Evolutionary conservation across 2,329 filamentous ascomycete species (phyloP).

Genomic region (Orbilia blumenaviensis): DNA sequence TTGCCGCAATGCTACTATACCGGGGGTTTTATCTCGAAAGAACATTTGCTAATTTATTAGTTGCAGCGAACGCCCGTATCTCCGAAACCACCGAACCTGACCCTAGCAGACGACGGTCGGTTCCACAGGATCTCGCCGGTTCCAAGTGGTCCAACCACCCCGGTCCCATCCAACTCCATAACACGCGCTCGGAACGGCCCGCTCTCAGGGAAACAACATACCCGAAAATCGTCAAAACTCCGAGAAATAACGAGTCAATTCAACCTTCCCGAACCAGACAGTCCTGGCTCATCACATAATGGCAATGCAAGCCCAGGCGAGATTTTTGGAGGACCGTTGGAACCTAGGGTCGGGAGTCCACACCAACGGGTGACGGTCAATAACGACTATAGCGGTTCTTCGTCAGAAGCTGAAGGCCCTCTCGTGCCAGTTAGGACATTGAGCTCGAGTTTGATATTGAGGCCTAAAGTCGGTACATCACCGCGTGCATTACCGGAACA

Average conservation of each 20-base stretch:
- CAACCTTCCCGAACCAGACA: conserved; percentile 21
- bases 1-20: background rate
- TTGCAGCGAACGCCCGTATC: conserved; percentile 37
- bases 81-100: conserved; percentile 37
- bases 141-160: conserved; percentile 34
- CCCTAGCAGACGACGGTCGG: conserved; percentile 33
- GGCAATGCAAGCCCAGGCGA: background rate
- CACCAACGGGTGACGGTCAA: conserved; percentile 5
- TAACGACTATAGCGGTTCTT: conserved; percentile 17
- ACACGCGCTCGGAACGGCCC: conserved; percentile 12
- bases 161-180: conserved; percentile 30
- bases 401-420: conserved; percentile 21
- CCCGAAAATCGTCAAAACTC: conserved; percentile 37
- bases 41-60: background rate
- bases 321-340: conserved; percentile 4
- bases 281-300: background rate
- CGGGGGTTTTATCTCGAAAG: background rate
- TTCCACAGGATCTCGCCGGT: conserved; percentile 51
- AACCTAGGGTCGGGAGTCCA: background rate
- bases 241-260: conserved; percentile 42
- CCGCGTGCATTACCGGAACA: background rate
- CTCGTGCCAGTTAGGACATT: conserved; percentile 27
- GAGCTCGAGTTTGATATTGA: conserved; percentile 46
- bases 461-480: conserved; percentile 24
- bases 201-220: conserved; percentile 30